Evolutionary conservation across 2,329 filamentous ascomycete species (phyloP), one percentile per base, ranked within the genome.

Genomic region (Sarocladiaceae sp.): DNA sequence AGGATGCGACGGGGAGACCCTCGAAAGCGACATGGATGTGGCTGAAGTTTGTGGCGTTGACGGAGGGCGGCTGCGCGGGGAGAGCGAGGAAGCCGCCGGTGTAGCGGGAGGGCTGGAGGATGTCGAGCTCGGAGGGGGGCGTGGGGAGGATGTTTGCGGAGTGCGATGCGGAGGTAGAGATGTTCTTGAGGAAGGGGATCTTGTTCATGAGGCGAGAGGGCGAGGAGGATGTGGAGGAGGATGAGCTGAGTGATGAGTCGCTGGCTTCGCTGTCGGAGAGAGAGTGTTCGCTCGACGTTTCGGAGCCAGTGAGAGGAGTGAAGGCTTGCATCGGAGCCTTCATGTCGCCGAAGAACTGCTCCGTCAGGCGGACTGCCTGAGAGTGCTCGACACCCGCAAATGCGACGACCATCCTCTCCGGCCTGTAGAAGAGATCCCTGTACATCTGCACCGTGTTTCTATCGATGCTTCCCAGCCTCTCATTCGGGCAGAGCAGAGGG

Each of bases 11-110:
- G 43, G 91, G 88, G 2, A 96, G 79, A 20, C 89, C 90, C 70
- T 98, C 93, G 56, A 98, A 97, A 47, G 89, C 90, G 53, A 98
- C 77, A 69, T 97, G 89, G 55, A 98, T 90, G 65, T 98, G 87
- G 16, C 88, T 94, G 54, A 96, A 82, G 45, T 82, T 79, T 23
- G 88, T 88, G 4, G 37, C 73, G 58, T 83, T 82, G 20, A 88
- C 86, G 0, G 88, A 86, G 1, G 85, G 83, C 3, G 88, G 86
- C 39, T 93, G 84, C 0, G 82, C 74, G 1, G 89, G 89, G 10
- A 95, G 81, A 2, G 86, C 84, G 48, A 95, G 79, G 69, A 95
- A 95, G 45, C 93, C 93, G 57, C 93, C 93, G 0, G 91, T 97
- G 66, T 98, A 98, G 58, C 83, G 84, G 7, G 91, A 80, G 1